Conservation (phyloP, 2,329 filamentous ascomycete species). For the Phaeosphaeria sp. region DNA sequence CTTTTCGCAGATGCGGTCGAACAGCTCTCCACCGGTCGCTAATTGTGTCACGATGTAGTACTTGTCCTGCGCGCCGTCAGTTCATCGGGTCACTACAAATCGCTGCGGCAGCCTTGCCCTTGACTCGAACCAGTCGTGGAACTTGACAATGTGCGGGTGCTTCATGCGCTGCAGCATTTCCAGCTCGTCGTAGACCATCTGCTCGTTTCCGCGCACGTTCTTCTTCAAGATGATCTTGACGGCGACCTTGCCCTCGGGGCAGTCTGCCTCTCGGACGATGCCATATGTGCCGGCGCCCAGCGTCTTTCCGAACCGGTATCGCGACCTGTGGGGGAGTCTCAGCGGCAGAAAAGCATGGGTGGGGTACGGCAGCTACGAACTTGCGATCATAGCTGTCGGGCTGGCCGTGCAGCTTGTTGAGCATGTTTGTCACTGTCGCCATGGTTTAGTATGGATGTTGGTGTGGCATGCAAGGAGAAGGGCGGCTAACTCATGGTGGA, state of each 20-base stretch:
- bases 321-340: conserved; percentile 64
- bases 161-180: conserved; percentile 89
- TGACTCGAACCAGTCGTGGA: conserved; percentile 99
- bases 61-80: conserved; percentile 74
- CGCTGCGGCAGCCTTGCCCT: conserved; percentile 65
- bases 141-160: conserved; percentile 95
- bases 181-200: conserved; percentile 98
- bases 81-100: conserved; percentile 2
- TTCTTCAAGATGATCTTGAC: conserved; percentile 99
- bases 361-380: conserved; percentile 58
- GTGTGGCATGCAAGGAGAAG: conserved; percentile 5
- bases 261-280: conserved; percentile 93
- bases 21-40: conserved; percentile 93
- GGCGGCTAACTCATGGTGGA: conserved; percentile 46
- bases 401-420: conserved; percentile 95
- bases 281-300: conserved; percentile 97
- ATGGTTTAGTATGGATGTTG: conserved; percentile 18
- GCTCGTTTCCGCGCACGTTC: conserved; percentile 97
- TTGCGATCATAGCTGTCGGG: conserved; percentile 99
- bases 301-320: conserved; percentile 91
- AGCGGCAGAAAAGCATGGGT: conserved; percentile 29
- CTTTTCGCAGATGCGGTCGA: conserved; percentile 97
- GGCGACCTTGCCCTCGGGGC: conserved; percentile 83
- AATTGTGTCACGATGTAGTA: conserved; percentile 99
- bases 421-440: conserved; percentile 78